phyloP scores from a whole-genome alignment of 306 rosid genomes.

The Cucumis melo region DNA sequence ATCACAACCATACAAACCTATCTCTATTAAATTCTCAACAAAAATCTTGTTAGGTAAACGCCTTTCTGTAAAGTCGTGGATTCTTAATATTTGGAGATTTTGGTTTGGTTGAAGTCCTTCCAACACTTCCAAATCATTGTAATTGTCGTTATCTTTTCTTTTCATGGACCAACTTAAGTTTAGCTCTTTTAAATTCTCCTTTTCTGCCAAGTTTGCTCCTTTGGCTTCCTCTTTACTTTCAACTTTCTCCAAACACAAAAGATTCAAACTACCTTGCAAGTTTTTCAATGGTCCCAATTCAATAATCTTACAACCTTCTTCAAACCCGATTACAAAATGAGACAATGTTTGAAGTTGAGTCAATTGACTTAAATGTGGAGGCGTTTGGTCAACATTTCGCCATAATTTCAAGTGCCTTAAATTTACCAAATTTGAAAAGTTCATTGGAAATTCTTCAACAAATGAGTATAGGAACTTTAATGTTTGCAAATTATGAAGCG shows the following conservation, averaged over 20 bases:
- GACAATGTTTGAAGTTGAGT: not conserved
- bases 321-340: not conserved
- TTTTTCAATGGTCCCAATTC: not conserved
- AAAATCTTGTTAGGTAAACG: not conserved
- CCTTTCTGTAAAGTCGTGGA: not conserved
- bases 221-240: not conserved
- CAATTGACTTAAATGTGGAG: not conserved
- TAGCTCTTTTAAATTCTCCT: not conserved
- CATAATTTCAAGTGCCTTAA: not conserved
- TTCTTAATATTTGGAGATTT: not conserved
- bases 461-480: accelerated
- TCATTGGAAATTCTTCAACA: not conserved
- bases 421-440: not conserved
- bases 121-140: too few relatives aligned
- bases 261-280: not conserved
- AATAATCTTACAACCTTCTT: not conserved
- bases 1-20: too few relatives aligned
- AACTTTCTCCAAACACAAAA: not conserved
- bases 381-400: not conserved
- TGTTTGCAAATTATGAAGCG: not conserved
- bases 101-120: too few relatives aligned
- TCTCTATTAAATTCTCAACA: not conserved
- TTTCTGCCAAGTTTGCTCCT: not conserved
- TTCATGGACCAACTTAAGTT: too few relatives aligned
- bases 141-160: too few relatives aligned